Conservation (phyloP, 208 protist species). For the Leishmania tropica region DNA sequence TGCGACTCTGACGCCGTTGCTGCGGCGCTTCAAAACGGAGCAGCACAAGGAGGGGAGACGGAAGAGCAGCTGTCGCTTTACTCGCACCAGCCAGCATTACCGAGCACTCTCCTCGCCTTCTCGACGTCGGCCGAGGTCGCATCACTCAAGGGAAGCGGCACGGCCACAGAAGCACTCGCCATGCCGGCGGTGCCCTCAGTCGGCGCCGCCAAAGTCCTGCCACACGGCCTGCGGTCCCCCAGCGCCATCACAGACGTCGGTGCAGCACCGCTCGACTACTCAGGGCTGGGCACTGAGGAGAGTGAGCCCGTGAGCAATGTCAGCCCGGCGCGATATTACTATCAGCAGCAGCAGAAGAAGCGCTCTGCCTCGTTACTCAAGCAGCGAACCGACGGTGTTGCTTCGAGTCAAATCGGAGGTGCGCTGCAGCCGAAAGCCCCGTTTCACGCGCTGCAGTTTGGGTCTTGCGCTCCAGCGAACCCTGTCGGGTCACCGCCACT, state of each 20-base stretch:
- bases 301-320: neutral
- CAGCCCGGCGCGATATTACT: neutral
- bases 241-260: constrained; percentile 21
- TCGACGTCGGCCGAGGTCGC: neutral
- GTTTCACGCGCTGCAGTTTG: constrained; percentile 30
- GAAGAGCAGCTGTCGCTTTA: neutral
- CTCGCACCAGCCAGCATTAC: constrained; percentile 11
- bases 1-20: neutral
- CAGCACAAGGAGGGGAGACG: neutral
- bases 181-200: neutral
- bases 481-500: constrained; percentile 7
- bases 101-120: neutral
- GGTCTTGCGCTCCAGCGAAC: neutral
- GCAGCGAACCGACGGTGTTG: neutral
- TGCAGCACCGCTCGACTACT: neutral
- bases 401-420: neutral
- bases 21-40: neutral
- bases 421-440: constrained; percentile 6
- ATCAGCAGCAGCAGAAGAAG: neutral
- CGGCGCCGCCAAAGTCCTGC: constrained; percentile 19
- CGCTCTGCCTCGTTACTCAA: neutral
- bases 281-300: neutral
- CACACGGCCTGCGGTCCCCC: constrained; percentile 24
- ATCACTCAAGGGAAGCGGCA: neutral
- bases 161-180: neutral